phyloP scores from a whole-genome alignment of 2,329 filamentous ascomycete genomes.

The Grosmannia penicillata region DNA sequence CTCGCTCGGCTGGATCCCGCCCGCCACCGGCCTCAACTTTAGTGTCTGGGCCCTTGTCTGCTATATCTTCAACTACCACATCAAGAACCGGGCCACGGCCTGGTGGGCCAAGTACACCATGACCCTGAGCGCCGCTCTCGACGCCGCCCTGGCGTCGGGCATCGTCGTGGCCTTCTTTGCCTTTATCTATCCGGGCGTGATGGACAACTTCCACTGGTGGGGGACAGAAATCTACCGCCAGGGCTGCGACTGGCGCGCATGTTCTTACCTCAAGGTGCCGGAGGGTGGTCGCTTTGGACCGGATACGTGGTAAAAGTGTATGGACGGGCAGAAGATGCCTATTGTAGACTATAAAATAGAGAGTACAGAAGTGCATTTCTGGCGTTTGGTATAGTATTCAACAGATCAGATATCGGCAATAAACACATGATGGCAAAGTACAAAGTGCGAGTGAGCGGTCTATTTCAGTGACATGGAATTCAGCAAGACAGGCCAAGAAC shows the following conservation, averaged over 20 bases:
- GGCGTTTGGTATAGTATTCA: too few relatives aligned
- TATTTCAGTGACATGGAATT: too few relatives aligned
- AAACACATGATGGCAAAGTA: too few relatives aligned
- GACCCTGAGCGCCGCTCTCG: conserved; percentile 70
- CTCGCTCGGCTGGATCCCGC: conserved; percentile 73
- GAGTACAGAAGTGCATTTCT: neutral
- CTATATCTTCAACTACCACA: conserved; percentile 67
- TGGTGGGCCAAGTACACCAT: conserved; percentile 93
- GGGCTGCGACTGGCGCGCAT: conserved; percentile 76
- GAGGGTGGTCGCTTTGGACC: conserved; percentile 55
- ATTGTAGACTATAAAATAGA: neutral
- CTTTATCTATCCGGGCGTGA: conserved; percentile 67
- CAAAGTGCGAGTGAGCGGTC: too few relatives aligned
- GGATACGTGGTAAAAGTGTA: conserved; percentile 34
- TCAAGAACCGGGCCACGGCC: conserved; percentile 51
- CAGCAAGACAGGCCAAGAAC: too few relatives aligned
- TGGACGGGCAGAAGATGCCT: too few relatives aligned
- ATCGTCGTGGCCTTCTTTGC: conserved; percentile 77
- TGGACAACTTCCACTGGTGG: conserved; percentile 69
- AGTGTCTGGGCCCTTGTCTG: conserved; percentile 76
- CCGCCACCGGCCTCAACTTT: conserved; percentile 76
- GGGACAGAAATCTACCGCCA: conserved; percentile 74
- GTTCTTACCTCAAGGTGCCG: conserved; percentile 49
- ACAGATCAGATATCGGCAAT: too few relatives aligned
- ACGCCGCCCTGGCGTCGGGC: conserved; percentile 69